Evolutionary conservation across 2,329 filamentous ascomycete species (phyloP), one percentile per base, ranked within the genome.

Genomic region (Fusarium sp.): DNA sequence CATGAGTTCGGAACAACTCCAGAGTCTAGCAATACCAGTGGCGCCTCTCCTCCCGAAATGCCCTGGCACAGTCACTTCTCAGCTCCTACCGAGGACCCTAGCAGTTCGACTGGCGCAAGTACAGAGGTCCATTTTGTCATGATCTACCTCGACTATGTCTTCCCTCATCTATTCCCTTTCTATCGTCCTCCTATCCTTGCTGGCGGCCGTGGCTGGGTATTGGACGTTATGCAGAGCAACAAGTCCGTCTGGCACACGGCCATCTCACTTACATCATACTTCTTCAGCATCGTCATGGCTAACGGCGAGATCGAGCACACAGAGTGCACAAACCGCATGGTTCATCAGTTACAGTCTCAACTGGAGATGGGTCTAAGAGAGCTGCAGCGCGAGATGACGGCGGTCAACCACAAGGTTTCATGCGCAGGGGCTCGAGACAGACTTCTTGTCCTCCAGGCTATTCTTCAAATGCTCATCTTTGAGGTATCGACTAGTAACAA

Each of bases 131-230:
- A 81, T 72, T 82, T 85, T 44, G 77, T 86, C 59, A 87, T 88
- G 83, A 82, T 87, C 59, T 90, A 89, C 73, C 80, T 90, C 46
- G 88, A 91, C 75, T 84, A 87, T 66, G 81, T 90, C 21, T 85
- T 90, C 65, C 88, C 89, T 3, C 87, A 89, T 68, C 78, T 90
- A 2, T 90, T 88, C 72, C 89, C 89, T 4, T 87, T 89, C 74
- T 90, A 90, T 76, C 83, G 83, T 4, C 88, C 89, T 1, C 80
- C 81, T 4, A 74, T 88, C 8, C 79, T 86, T 6, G 80, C 86
- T 58, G 85, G 86, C n/a, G 88, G 88, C 16, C 83, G 86, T 50
- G 84, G 85, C 26, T 91, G 88, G 89, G 80, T 90, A 28, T 78
- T 90, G 37, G 83, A 86, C 30, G 79, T 88, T 43, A 79, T 90